Percentiles rank a stretch among this genome's conserved stretches.
Conservation (phyloP, 306 rosid genomes). For the Luffa aegyptiaca region DNA sequence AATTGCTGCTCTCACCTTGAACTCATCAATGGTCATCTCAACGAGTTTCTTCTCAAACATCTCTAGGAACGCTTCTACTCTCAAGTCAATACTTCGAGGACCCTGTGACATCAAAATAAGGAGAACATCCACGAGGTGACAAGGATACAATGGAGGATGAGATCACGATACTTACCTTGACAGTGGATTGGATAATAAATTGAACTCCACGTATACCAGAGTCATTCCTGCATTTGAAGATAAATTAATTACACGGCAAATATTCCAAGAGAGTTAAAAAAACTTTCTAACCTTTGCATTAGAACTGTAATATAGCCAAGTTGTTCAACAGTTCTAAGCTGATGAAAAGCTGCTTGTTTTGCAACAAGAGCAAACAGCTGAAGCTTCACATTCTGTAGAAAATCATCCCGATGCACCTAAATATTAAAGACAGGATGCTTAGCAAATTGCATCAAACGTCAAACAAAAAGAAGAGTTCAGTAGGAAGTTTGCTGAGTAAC, state of each 20-base stretch:
- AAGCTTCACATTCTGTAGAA: slow-evolving; percentile 73
- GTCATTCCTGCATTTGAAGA: slow-evolving; percentile 50
- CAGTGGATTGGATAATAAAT: slow-evolving; percentile 79
- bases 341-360: slow-evolving; percentile 89
- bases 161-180: slow-evolving; percentile 43
- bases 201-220: slow-evolving; percentile 71
- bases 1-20: slow-evolving; percentile 47
- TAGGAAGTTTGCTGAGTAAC: background rate
- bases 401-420: slow-evolving; percentile 82
- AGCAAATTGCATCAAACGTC: background rate
- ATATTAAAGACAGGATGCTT: slow-evolving; percentile 17
- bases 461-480: background rate
- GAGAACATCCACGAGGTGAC: slow-evolving; percentile 4
- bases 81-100: slow-evolving; percentile 62
- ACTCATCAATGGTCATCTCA: slow-evolving; percentile 76
- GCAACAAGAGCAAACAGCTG: slow-evolving; percentile 84
- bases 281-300: slow-evolving; percentile 47
- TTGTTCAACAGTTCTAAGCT: slow-evolving; percentile 94
- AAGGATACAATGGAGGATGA: slow-evolving; percentile 1
- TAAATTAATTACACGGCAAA: slow-evolving; percentile 2
- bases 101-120: slow-evolving; percentile 34
- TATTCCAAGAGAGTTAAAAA: slow-evolving; percentile 9
- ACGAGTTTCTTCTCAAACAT: slow-evolving; percentile 56
- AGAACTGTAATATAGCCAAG: slow-evolving; percentile 81
- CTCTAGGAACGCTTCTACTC: slow-evolving; percentile 78